Base-by-base conservation (phyloP, 352 stramenopile genomes). In the Thraustotheca clavata region DNA sequence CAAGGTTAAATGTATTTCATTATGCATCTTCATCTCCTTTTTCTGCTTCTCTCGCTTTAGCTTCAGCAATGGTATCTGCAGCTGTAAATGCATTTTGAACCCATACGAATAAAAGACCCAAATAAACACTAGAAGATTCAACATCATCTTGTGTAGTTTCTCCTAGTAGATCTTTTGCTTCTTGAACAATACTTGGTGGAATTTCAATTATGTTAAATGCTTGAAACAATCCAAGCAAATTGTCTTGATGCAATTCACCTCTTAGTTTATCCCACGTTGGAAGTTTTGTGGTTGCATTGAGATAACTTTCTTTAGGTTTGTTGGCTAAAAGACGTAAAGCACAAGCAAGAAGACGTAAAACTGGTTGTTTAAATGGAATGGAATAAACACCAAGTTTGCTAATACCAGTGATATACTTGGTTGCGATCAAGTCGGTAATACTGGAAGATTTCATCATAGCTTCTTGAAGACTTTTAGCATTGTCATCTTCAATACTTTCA, bases 201-300 rank as follows among this genome's bases (percentile, higher is more conserved):
- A 65, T 16, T 7, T 67, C 59, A n/a, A 69, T 31, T 7, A 41
- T 26, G 1, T 46, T 16, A 59, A 88, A 86, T 0, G 52, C 31
- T 2, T 77, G 57, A 4, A 87, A 46, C 7, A 32, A 52, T 2
- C 69, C 49, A 34, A 69, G 71, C 7, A 92, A 43, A 2, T 39
- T 52, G 0, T 26, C 29, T 27, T 89, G 76, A 22, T 63, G 66
- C 6, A 92, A 59, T 24, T 86, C 60, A 22, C 70, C 70, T 0
- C 75, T 71, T 16, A 92, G 69, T 39, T 82, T 81, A 7, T 89
- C 76, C 83, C 83, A 92, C 35, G 71, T 70, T 11, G 79, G 77
- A 34, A 76, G 34, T 38, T 77, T 74, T 11, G 83, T 89, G 46
- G 79, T 78, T 3, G 77, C 67, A 38, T 88, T 89, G 47, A 73